Evolutionary conservation across 768 basidiomycete species (phyloP), one percentile per base, ranked within the genome.

Genomic region (Phanerochaete carnosa): DNA sequence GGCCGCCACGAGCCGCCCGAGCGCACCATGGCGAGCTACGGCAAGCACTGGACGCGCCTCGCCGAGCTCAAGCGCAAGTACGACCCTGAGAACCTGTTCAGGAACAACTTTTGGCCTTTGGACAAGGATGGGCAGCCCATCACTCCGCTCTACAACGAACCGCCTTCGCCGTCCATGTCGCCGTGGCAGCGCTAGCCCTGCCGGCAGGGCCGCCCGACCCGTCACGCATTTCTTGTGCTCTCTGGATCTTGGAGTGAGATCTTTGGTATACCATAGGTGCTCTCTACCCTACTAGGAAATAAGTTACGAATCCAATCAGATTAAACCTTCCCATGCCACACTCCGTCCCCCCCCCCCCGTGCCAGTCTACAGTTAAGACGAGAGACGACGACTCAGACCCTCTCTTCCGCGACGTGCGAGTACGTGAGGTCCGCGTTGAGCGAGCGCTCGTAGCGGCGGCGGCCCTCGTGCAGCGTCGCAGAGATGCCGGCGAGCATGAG

Each of bases 71-170:
- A 95, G 76, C 75, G 79, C 62, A 74, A 76, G 52, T 90, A 93
- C 66, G 94, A 96, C 69, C 93, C 94, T 0, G 72, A 75, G 45
- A 86, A 88, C 60, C 62, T 95, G 45, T 93, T 95, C 77, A 80
- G 74, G 60, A 88, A 93, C 68, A 82, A 84, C 13, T 84, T 94
- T 68, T 95, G 94, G 91, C 93, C 93, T 22, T 69, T 91, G 59
- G 77, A 88, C 67, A 78, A 79, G 28, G 70, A 79, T 22, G 86
- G 86, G 2, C 73, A 83, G 0, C 72, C 72, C 1, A 77, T 91
- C n/a, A 78, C 83, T 33, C 78, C 85, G 11, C 70, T 80, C 46
- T 77, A 75, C 6, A 88, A 90, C 62, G 90, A 92, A 65, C 88
- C 89, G 0, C 65, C 65, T 1, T 68, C 67, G 6, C 70, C 70